Base-by-base conservation (phyloP, 2,329 filamentous ascomycete genomes). In the Bertia moriformis region DNA sequence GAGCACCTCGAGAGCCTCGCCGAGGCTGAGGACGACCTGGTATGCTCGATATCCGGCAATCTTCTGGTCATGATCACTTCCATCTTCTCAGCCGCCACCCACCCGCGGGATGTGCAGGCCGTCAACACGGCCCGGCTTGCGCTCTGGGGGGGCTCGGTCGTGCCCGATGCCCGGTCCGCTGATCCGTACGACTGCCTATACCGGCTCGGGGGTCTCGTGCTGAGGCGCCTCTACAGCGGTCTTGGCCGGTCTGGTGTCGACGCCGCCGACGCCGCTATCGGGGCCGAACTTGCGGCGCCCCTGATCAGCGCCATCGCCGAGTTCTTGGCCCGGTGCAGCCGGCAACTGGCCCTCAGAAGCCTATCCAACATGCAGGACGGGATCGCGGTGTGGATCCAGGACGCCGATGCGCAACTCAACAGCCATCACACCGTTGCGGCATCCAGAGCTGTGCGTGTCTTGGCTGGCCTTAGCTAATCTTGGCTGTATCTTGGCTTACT, bases 141-240 rank as follows among this genome's bases (percentile, higher is more conserved):
- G n/a, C 60, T 88, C 0, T 86, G 80, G 79, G 75, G 75, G 3
- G 69, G 67, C 1, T 51, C 56, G 0, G 55, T 55, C 24, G 55
- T 57, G 0, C 50, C 58, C 2, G 61, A 62, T 39, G 55, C 57
- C 1, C 45, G 60, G 29, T 61, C 60, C 4, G 69, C 64, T 42
- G 71, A 87, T 48, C 73, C 79, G 0, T 83, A 79, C 45, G 69
- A 78, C 39, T 63, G 73, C 39, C 56, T 93, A 1, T 83, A 87
- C 49, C 67, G 66, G 33, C 65, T 80, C 13, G 58, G 74, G 35
- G 66, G 64, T 40, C 54, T 60, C 13, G 59, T 71, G 1, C 59
- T 89, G 33, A 55, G 58, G 7, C 56, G 56, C 3, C 58, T 70
- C 1, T 93, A 86, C 50, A 48, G 55, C 2, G 50, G 59, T 0